Conservation (phyloP, 306 rosid species). For the Citrullus mucosospermus region DNA sequence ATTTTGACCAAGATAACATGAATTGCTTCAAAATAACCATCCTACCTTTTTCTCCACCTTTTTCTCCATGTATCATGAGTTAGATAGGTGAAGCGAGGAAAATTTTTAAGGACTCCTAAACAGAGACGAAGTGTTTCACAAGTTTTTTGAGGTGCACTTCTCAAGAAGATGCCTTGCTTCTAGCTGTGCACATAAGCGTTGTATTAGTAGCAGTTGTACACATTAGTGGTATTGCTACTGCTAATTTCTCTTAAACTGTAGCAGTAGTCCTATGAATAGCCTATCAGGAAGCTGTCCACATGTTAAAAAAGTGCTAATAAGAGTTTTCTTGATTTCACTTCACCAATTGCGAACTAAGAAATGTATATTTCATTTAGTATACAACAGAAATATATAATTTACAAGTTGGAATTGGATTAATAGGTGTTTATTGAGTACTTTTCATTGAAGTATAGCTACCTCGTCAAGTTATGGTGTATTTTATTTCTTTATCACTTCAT, state of each 20-base stretch:
- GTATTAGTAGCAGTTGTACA: neutral
- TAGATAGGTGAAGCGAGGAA: neutral
- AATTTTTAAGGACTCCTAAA: neutral
- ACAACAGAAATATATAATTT: neutral
- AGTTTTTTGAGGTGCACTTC: neutral
- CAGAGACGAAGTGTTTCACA: neutral
- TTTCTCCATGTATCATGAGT: neutral
- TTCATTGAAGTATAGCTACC: neutral
- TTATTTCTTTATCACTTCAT: conserved; percentile 4
- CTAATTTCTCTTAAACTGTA: neutral
- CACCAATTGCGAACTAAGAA: neutral
- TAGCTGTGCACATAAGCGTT: neutral
- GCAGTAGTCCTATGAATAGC: neutral
- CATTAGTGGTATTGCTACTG: neutral
- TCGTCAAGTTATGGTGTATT: neutral
- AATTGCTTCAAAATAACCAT: neutral
- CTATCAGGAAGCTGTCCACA: neutral
- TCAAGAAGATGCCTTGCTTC: neutral
- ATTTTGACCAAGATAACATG: neutral
- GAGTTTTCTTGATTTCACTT: neutral
- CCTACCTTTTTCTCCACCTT: neutral
- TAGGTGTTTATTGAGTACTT: neutral
- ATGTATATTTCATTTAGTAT: neutral
- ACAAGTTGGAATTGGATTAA: neutral
- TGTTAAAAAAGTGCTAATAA: neutral